Evolutionary conservation across 2,329 filamentous ascomycete species (phyloP).

Genomic region (Hypoxylon sp.): DNA sequence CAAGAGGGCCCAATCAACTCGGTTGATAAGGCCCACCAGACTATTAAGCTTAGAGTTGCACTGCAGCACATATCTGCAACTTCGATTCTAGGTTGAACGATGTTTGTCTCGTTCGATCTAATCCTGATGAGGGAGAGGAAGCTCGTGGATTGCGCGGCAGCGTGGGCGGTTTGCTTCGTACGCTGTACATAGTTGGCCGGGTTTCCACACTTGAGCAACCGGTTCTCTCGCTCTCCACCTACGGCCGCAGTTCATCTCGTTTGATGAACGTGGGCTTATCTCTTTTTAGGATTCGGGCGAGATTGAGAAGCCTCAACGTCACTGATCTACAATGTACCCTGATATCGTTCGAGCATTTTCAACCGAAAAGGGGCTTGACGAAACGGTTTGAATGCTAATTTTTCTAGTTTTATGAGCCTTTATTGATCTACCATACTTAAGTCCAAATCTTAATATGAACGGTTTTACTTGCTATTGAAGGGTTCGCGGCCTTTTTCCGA

Average conservation of each 20-base stretch:
- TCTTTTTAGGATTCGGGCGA: conserved; percentile 16
- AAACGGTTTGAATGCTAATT: no score
- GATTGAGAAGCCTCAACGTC: conserved; percentile 25
- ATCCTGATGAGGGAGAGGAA: conserved; percentile 1
- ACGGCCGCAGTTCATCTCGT: conserved; percentile 8
- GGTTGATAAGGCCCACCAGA: conserved; percentile 20
- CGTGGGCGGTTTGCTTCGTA: conserved; percentile 2
- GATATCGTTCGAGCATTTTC: conserved; percentile 12
- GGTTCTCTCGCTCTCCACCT: background rate
- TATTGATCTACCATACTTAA: no score
- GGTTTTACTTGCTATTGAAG: conserved; percentile 14
- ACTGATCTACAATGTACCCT: conserved; percentile 7
- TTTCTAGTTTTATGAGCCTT: no score
- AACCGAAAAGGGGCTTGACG: conserved; percentile 10
- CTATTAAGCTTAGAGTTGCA: conserved; percentile 32
- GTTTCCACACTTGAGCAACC: conserved; percentile 1
- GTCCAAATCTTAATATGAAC: conserved; percentile 24
- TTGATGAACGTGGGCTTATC: conserved; percentile 27
- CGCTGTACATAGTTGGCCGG: background rate
- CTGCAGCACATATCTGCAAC: conserved; percentile 27
- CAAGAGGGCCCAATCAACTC: conserved; percentile 24
- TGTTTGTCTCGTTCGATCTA: conserved; percentile 19
- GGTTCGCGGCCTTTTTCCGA: conserved; percentile 8
- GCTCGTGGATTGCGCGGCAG: conserved; percentile 4
- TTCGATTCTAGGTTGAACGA: conserved; percentile 24